Base-by-base conservation (phyloP, 148 eudicot genomes). In the Rhododendron mucronatum region DNA sequence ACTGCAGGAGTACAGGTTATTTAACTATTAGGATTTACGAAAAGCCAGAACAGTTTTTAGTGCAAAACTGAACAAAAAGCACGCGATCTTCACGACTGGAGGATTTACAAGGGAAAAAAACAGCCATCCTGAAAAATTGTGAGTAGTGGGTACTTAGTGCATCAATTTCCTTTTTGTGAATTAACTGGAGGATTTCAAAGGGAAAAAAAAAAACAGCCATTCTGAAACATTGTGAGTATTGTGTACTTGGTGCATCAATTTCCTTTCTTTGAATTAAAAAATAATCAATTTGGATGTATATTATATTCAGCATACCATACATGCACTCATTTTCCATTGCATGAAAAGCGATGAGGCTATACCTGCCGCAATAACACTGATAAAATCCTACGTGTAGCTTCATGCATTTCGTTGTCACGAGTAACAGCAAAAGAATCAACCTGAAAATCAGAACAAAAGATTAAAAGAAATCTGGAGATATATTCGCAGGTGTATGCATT, bases 281-380 rank as follows among this genome's bases (percentile, higher is more conserved):
- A 12, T 79, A 78, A 79, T 79, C 59, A 79, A 48, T 48, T 12
- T 28, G 21, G 41, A 71, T 5, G 76, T 4, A 41, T 1, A 2
- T 39, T 77, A 44, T 10, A 30, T 41, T 44, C 51, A 21, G 50
- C 50, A 41, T 23, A 44, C 51, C 51, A 77, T 23, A 21, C 30
- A 44, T 44, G 59, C 18, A n/a, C 7, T 12, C 37, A 26, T 51
- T 26, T 80, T 80, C 63, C 63, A 15, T 13, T 57, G 14, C 61
- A 9, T 13, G 48, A 3, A 33, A 83, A 71, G 37, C n/a, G 35
- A 51, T 3, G 2, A 51, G 76, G 57, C 39, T 57, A 88, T 87
- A 97, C 99, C 99, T 97, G 99, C 84, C 96, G 91, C 89, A 95
- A 82, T 88, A 97, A 76, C 84, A 97, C 99, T n/a, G 96, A 97